phyloP scores from a whole-genome alignment of 2,329 filamentous ascomycete species.

The Paecilomyces formosus region DNA sequence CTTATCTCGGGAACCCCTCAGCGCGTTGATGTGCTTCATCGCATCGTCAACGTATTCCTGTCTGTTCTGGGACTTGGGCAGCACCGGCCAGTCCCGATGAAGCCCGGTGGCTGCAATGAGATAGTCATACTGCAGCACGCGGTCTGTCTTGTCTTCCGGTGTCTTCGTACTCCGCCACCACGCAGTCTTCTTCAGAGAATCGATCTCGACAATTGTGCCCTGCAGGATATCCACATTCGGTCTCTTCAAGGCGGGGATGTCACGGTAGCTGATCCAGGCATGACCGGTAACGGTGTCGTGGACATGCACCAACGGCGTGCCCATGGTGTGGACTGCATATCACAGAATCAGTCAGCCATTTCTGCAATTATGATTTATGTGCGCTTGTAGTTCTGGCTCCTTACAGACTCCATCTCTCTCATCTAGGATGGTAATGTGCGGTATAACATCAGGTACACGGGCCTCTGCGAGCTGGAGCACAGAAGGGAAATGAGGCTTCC shows the following conservation, averaged over 20 bases:
- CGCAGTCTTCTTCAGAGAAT: conserved; percentile 25
- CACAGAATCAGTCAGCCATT: background rate
- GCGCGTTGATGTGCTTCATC: conserved; percentile 50
- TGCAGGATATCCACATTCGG: conserved; percentile 58
- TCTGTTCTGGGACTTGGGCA: conserved; percentile 57
- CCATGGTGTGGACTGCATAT: conserved; percentile 56
- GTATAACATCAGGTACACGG: conserved; percentile 39
- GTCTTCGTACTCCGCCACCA: background rate
- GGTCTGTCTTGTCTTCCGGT: background rate
- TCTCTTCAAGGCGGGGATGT: conserved; percentile 59
- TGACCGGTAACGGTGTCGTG: conserved; percentile 56
- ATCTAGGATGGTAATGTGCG: conserved; percentile 68
- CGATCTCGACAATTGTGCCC: conserved; percentile 55
- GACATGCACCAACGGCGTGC: conserved; percentile 64
- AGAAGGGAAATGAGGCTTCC: conserved; percentile 27
- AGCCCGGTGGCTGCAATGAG: conserved; percentile 67
- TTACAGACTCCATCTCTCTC: conserved; percentile 78
- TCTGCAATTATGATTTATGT: background rate
- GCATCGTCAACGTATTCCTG: conserved; percentile 59
- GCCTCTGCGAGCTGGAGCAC: background rate
- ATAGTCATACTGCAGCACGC: conserved; percentile 56
- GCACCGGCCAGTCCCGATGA: conserved; percentile 62
- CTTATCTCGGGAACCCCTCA: conserved; percentile 47
- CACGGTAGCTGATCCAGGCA: conserved; percentile 62
- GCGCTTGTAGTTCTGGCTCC: conserved; percentile 18